Base-by-base conservation (phyloP, 1,284 basidiomycete species). In the Apiotrichum siamense region DNA sequence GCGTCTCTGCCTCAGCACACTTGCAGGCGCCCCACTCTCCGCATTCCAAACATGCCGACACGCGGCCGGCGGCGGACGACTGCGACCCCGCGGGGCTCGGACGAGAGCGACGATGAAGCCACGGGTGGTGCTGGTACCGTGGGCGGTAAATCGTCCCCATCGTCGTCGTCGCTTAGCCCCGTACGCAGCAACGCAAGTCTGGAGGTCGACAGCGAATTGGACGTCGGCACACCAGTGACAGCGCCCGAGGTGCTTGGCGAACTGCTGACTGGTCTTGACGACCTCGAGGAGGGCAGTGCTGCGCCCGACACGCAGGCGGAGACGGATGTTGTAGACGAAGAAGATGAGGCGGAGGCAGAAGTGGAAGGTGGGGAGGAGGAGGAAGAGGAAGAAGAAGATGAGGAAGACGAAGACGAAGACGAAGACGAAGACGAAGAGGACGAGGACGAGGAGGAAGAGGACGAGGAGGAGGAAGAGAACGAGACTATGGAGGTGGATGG, bases 341-440 rank as follows among this genome's bases (percentile, higher is more conserved):
- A 55, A 3, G 52, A 52, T 13, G 44, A 35, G 3, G 55, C 40
- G 13, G 52, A 40, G 17, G 47, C 33, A 23, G 55, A 48, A 12
- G 50, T 31, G 7, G 47, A 26, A 1, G 58, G 39, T 3, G 57
- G 31, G 25, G 57, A 23, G 10, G 55, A 24, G 4, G 49, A 42
- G 18, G 56, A 53, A 10, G 56, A 43, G 3, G 61, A 55, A 0
- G 48, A 38, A 1, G 59, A 50, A 3, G 55, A 55, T 18, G 54
- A 57, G n/a, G 61, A 56, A 5, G 57, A 54, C 4, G 59, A 49
- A 7, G 63, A 48, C 9, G 61, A 60, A 17, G 50, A 57, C 7
- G 55, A 35, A 9, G 58, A 58, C 31, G 62, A 55, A 9, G 59
- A 54, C 1, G 58, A 58, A 11, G 57, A 49, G 13, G 49, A 47